phyloP scores from a whole-genome alignment of 2,329 filamentous ascomycete genomes.

The Monosporascus cannonballus region DNA sequence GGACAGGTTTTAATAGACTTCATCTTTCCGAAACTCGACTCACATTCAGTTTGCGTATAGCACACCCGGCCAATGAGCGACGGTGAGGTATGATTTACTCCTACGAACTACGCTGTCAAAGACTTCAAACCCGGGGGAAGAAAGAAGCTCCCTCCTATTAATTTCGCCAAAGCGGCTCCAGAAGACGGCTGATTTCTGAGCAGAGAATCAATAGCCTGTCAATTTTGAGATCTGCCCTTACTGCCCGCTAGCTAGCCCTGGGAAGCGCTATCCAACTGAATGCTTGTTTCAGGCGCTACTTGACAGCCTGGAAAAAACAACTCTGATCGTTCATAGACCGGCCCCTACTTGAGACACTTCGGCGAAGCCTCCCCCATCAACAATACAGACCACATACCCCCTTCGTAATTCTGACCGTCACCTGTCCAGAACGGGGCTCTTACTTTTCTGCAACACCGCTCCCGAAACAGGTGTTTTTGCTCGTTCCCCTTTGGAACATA shows the following conservation, averaged over 20 bases:
- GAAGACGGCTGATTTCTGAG: slow-evolving; percentile 16
- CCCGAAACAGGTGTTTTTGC: slow-evolving; percentile 32
- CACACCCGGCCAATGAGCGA: slow-evolving; percentile 22
- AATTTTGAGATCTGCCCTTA: slow-evolving; percentile 13
- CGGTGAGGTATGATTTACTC: slow-evolving; percentile 14
- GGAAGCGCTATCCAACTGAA: slow-evolving; percentile 8
- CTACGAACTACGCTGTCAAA: slow-evolving; percentile 24
- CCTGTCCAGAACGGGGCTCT: slow-evolving; percentile 4
- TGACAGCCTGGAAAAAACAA: slow-evolving; percentile 12
- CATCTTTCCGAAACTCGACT: slow-evolving; percentile 29
- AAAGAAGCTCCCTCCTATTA: slow-evolving; percentile 25
- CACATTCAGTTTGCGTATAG: slow-evolving; percentile 28
- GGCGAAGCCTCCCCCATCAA: slow-evolving; percentile 7
- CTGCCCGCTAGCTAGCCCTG: slow-evolving; percentile 11
- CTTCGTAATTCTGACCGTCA: slow-evolving; percentile 1
- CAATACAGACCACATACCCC: slow-evolving; percentile 9
- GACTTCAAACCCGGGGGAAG: slow-evolving; percentile 18
- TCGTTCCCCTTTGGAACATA: slow-evolving; percentile 24
- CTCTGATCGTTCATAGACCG: slow-evolving; percentile 15
- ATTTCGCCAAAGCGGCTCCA: slow-evolving; percentile 17
- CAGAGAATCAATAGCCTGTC: slow-evolving; percentile 16
- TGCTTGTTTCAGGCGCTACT: slow-evolving; percentile 21
- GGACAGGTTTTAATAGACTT: slow-evolving; percentile 22
- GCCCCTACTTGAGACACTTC: slow-evolving; percentile 21
- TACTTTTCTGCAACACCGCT: slow-evolving; percentile 23